A percentile compares a stretch with the other conserved stretches of the same genome.
phyloP scores from a whole-genome alignment of 1,284 basidiomycete genomes.

The Trametes pubescens region DNA sequence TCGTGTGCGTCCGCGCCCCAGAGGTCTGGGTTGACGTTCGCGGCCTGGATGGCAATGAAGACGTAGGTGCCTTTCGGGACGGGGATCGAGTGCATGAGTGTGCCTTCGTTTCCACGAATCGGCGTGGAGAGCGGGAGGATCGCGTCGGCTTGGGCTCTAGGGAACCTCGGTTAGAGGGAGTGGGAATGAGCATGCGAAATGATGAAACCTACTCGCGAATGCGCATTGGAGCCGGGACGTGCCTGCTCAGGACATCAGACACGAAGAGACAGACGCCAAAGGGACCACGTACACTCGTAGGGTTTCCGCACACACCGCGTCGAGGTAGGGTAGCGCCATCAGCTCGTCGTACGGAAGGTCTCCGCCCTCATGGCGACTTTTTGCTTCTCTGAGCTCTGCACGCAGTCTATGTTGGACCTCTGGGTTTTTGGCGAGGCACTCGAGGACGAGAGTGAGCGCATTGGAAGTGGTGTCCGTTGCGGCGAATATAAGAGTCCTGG shows the following conservation, averaged over 20 bases:
- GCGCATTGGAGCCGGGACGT: conserved; percentile 1
- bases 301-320: conserved; percentile 47
- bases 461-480: conserved; percentile 25
- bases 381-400: not conserved
- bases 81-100: conserved; percentile 46
- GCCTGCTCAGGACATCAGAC: not conserved
- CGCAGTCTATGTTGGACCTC: conserved; percentile 6
- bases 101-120: conserved; percentile 37
- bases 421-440: conserved; percentile 15
- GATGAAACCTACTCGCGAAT: conserved; percentile 5
- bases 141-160: conserved; percentile 32
- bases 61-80: conserved; percentile 55
- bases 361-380: conserved; percentile 41
- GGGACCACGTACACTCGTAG: conserved; percentile 56
- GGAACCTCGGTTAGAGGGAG: not conserved
- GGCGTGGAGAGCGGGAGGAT: conserved; percentile 37
- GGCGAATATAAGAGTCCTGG: conserved; percentile 26
- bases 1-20: conserved; percentile 64
- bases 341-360: conserved; percentile 18
- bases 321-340: conserved; percentile 53
- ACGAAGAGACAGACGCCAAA: not conserved
- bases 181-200: no score
- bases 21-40: conserved; percentile 54
- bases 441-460: conserved; percentile 20
- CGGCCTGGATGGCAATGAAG: conserved; percentile 52